Conservation (phyloP, 2,329 filamentous ascomycete species). For the Plectosphaerella plurivora region DNA sequence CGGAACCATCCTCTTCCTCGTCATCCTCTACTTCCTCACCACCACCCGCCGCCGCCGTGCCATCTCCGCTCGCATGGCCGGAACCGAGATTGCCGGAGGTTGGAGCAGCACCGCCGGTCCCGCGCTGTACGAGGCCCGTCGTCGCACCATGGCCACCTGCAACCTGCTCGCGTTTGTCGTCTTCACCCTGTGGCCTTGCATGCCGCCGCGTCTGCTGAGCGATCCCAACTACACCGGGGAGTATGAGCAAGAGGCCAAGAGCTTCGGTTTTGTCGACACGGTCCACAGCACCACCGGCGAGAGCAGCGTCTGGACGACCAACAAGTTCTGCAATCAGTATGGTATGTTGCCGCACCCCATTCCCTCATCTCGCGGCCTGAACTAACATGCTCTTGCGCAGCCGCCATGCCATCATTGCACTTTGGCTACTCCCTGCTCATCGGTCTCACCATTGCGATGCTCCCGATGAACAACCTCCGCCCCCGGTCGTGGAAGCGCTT, state of each 20-base stretch:
- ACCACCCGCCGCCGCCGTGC: slow-evolving; percentile 51
- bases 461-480: slow-evolving; percentile 55
- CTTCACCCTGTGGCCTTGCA: slow-evolving; percentile 50
- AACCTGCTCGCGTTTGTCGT: slow-evolving; percentile 49
- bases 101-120: slow-evolving; percentile 28
- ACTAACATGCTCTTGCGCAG: slow-evolving; percentile 26
- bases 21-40: slow-evolving; percentile 65
- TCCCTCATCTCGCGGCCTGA: neutral
- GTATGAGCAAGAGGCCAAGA: slow-evolving; percentile 54
- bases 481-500: slow-evolving; percentile 48
- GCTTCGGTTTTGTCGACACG: slow-evolving; percentile 47
- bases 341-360: slow-evolving; percentile 33
- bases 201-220: slow-evolving; percentile 50
- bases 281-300: slow-evolving; percentile 46
- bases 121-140: slow-evolving; percentile 48
- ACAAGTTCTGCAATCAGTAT: slow-evolving; percentile 72
- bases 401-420: slow-evolving; percentile 71
- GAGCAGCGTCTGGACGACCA: slow-evolving; percentile 45
- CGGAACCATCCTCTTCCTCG: slow-evolving; percentile 64
- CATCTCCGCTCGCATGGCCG: slow-evolving; percentile 17
- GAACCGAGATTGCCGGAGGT: slow-evolving; percentile 18
- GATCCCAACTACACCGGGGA: slow-evolving; percentile 49
- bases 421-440: slow-evolving; percentile 73
- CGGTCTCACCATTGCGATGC: slow-evolving; percentile 62
- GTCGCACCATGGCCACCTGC: slow-evolving; percentile 51